phyloP scores from a whole-genome alignment of 352 stramenopile species.

The Phytophthora sp. region DNA sequence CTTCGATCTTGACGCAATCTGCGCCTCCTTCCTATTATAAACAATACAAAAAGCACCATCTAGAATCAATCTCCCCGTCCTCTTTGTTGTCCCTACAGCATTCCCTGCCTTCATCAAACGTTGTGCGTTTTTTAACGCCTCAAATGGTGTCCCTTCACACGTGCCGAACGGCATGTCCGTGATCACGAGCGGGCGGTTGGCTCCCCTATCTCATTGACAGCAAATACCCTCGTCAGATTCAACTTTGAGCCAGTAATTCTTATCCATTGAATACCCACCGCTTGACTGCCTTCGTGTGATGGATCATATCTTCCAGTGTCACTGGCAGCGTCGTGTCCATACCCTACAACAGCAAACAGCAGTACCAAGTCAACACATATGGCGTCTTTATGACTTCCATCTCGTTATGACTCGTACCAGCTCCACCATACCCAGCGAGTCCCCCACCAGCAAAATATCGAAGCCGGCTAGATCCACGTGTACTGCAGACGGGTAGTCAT shows the following conservation, averaged over 20 bases:
- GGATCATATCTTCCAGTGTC: conserved; percentile 98
- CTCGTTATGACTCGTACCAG: conserved; percentile 73
- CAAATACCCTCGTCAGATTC: neutral
- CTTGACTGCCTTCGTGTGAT: conserved; percentile 97
- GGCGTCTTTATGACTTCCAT: neutral
- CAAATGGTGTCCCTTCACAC: conserved; percentile 92
- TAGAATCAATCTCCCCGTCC: neutral
- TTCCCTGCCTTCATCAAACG: conserved; percentile 84
- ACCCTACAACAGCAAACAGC: conserved; percentile 46
- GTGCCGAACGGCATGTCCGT: conserved; percentile 99
- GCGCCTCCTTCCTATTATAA: conserved; percentile 92
- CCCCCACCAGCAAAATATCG: conserved; percentile 97
- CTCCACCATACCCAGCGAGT: conserved; percentile 99
- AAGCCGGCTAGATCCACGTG: conserved; percentile 98
- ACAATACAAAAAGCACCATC: neutral
- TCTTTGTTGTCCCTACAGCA: no score
- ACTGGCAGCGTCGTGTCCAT: conserved; percentile 93
- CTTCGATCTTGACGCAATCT: conserved; percentile 99
- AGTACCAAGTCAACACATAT: no score
- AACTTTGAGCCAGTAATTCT: neutral
- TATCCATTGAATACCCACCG: conserved; percentile 48
- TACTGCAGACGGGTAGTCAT: conserved; percentile 97
- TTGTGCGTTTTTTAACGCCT: conserved; percentile 96
- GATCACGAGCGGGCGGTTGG: conserved; percentile 92
- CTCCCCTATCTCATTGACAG: conserved; percentile 58